phyloP scores from a whole-genome alignment of 1,284 basidiomycete genomes.

The Tausonia pullulans region DNA sequence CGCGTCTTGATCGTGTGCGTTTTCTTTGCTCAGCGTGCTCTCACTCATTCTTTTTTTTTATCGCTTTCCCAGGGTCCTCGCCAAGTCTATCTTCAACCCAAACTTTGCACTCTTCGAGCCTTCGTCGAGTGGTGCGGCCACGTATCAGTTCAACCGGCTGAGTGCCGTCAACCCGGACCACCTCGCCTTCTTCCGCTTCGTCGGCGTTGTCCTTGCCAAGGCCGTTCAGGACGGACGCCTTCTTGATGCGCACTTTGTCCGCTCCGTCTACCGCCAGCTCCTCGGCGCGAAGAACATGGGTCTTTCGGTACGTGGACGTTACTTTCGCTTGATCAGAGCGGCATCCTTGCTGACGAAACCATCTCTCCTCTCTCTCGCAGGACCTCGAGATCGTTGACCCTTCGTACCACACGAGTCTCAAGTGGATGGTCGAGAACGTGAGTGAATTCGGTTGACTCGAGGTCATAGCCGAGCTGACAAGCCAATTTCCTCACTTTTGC shows the following conservation, averaged over 20 bases:
- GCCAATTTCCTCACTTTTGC: background rate
- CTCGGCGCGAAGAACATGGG: constrained; percentile 50
- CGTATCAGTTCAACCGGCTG: constrained; percentile 85
- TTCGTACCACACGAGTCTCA: constrained; percentile 47
- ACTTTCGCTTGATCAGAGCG: background rate
- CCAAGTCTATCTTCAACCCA: constrained; percentile 99
- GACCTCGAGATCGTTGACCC: constrained; percentile 96
- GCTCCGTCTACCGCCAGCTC: constrained; percentile 86
- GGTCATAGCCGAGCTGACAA: no score
- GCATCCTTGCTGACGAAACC: no score
- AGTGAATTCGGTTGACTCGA: constrained; percentile 26
- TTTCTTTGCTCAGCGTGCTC: background rate
- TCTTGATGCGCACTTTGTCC: constrained; percentile 94
- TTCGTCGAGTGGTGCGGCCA: constrained; percentile 83
- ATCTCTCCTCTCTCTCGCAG: constrained; percentile 1
- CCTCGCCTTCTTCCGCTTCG: constrained; percentile 96
- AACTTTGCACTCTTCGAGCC: constrained; percentile 89
- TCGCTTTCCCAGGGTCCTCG: constrained; percentile 67
- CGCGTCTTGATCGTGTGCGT: background rate
- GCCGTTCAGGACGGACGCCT: constrained; percentile 91
- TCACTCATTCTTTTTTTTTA: background rate
- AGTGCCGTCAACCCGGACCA: constrained; percentile 67
- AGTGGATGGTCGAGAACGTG: constrained; percentile 37
- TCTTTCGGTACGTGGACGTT: background rate
- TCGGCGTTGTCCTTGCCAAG: constrained; percentile 78